Evolutionary conservation across 1,284 basidiomycete species (phyloP).

Genomic region (Leccinum angustisporum): DNA sequence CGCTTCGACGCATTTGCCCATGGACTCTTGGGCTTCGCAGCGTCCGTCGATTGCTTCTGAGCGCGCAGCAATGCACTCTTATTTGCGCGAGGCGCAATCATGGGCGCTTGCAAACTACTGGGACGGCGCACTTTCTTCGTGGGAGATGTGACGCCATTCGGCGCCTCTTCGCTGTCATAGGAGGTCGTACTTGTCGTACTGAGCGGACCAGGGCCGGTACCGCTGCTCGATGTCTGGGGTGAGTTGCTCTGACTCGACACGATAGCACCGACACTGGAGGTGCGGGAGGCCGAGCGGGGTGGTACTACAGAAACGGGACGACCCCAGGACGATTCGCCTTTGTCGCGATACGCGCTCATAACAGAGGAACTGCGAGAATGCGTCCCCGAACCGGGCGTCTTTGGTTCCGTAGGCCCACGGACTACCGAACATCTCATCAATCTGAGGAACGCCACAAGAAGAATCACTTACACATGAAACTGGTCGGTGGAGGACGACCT

Average conservation of each 20-base stretch:
- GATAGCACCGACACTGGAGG: slow-evolving; percentile 12
- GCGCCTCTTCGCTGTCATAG: slow-evolving; percentile 19
- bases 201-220: slow-evolving; percentile 28
- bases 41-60: slow-evolving; percentile 46
- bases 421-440: slow-evolving; percentile 35
- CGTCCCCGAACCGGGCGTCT: slow-evolving; percentile 39
- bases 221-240: slow-evolving; percentile 32
- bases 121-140: slow-evolving; percentile 41
- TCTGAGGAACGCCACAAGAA: background rate
- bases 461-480: slow-evolving; percentile 58
- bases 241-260: slow-evolving; percentile 22
- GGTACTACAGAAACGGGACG: slow-evolving; percentile 27
- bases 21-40: slow-evolving; percentile 34
- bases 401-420: slow-evolving; percentile 40
- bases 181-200: slow-evolving; percentile 28
- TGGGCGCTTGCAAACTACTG: slow-evolving; percentile 55
- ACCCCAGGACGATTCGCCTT: slow-evolving; percentile 9
- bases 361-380: slow-evolving; percentile 43
- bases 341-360: slow-evolving; percentile 30
- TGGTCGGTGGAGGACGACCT: slow-evolving; percentile 51
- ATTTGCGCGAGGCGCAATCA: slow-evolving; percentile 67
- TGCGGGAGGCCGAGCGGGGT: slow-evolving; percentile 29
- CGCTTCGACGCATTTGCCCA: slow-evolving; percentile 34
- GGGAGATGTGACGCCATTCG: slow-evolving; percentile 22
- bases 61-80: slow-evolving; percentile 71